These are phyloP conservation scores for Clausena lansium DNA, from an alignment of 345 rosid species.

Conservation along the genomic window DNA sequence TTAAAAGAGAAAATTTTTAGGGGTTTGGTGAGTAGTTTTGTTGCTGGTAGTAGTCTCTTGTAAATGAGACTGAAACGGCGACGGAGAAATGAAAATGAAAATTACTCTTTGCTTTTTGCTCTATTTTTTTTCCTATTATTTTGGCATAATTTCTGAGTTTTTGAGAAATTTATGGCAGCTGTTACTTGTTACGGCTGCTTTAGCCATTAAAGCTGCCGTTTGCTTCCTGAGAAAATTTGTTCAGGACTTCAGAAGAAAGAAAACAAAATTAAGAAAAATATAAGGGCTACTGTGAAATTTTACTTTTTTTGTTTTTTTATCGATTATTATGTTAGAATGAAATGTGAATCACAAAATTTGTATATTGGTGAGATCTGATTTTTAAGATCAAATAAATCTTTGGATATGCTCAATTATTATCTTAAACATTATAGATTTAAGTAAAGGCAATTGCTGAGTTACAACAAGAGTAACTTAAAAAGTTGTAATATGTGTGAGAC, in stretches of 20 bases:
- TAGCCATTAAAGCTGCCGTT: background rate
- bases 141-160: background rate
- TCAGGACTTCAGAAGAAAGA: too few species aligned
- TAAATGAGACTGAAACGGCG: background rate
- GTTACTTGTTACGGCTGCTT: background rate
- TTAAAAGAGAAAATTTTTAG: background rate
- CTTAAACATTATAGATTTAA: too few species aligned
- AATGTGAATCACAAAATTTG: background rate
- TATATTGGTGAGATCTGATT: background rate
- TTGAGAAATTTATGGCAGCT: background rate
- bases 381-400: background rate
- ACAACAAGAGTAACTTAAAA: too few species aligned
- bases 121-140: background rate
- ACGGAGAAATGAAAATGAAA: background rate
- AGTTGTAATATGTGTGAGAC: too few species aligned
- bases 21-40: conserved; percentile 5
- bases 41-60: background rate
- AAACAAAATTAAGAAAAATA: too few species aligned
- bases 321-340: too few species aligned
- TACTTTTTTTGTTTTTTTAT: too few species aligned
- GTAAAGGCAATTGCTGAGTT: too few species aligned
- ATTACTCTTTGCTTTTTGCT: background rate
- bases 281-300: too few species aligned
- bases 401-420: background rate
- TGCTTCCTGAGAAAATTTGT: conserved; percentile 11